A percentile compares a stretch with the other conserved stretches of the same genome.
phyloP scores from a whole-genome alignment of 176 grass and related monocot species.

The Pontederia crassipes region DNA sequence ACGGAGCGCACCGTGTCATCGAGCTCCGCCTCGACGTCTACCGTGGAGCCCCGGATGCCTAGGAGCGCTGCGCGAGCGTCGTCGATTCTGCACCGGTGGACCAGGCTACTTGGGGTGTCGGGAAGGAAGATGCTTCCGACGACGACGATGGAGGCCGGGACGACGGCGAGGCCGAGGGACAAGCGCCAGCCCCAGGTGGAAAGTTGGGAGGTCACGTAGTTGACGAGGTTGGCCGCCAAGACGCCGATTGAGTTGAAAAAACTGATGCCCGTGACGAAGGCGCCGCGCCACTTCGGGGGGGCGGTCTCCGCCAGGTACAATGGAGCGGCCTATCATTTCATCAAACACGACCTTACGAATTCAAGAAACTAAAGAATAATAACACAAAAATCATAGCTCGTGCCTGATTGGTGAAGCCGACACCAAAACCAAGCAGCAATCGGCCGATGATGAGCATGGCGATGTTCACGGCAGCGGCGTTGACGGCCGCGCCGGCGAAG shows the following conservation, averaged over 20 bases:
- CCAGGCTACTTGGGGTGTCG: constrained; percentile 71
- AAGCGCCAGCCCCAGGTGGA: constrained; percentile 59
- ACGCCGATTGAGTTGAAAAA: constrained; percentile 54
- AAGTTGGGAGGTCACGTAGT: constrained; percentile 31
- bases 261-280: constrained; percentile 46
- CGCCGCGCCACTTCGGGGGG: constrained; percentile 45
- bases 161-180: constrained; percentile 68
- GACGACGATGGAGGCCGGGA: constrained; percentile 44
- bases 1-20: constrained; percentile 25
- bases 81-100: constrained; percentile 37
- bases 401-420: constrained; percentile 89
- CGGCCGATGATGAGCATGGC: constrained; percentile 77
- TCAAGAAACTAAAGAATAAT: not conserved
- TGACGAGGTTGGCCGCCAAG: constrained; percentile 40
- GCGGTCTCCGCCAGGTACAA: constrained; percentile 84
- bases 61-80: constrained; percentile 40
- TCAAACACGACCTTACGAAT: not conserved
- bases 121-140: constrained; percentile 53
- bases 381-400: not conserved
- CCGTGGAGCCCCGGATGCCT: constrained; percentile 33
- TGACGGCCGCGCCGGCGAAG: constrained; percentile 47
- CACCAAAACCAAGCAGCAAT: constrained; percentile 66
- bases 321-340: constrained; percentile 31
- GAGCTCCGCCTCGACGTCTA: constrained; percentile 69
- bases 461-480: constrained; percentile 48